phyloP scores from a whole-genome alignment of 768 basidiomycete genomes.

The Hortiboletus flavorubellus region DNA sequence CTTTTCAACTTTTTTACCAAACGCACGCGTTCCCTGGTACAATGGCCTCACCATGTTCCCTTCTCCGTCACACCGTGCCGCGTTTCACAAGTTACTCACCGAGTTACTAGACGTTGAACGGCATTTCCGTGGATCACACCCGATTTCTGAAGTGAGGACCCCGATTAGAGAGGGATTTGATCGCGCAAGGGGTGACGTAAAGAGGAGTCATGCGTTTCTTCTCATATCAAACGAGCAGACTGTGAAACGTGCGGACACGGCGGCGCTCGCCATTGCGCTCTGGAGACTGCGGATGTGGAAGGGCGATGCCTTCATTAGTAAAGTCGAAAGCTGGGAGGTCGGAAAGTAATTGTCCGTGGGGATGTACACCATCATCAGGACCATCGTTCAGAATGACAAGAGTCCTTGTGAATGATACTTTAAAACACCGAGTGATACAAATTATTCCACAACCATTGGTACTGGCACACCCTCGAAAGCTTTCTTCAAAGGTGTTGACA shows the following conservation, averaged over 20 bases:
- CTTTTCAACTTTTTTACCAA: constrained; percentile 28
- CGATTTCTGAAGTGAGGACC: neutral
- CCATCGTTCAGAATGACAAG: neutral
- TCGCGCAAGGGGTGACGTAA: constrained; percentile 32
- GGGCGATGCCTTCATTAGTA: constrained; percentile 34
- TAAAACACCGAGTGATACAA: constrained; percentile 6
- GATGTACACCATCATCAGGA: no score
- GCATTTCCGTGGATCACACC: constrained; percentile 14
- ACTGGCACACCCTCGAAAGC: constrained; percentile 23
- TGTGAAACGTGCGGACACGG: constrained; percentile 54
- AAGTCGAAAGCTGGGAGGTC: constrained; percentile 37
- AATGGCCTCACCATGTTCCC: constrained; percentile 67
- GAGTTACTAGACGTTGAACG: constrained; percentile 50
- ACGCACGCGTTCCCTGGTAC: constrained; percentile 56
- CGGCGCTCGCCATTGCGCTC: constrained; percentile 63
- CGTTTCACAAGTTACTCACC: constrained; percentile 48
- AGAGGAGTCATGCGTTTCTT: constrained; percentile 69
- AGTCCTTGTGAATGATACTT: neutral
- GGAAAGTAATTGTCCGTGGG: constrained; percentile 8
- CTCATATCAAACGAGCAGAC: constrained; percentile 51
- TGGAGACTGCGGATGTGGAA: constrained; percentile 84
- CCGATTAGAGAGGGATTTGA: neutral
- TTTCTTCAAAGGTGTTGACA: constrained; percentile 36
- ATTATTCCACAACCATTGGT: constrained; percentile 47
- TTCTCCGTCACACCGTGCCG: constrained; percentile 54